Percentiles rank a stretch among this genome's conserved stretches.
Evolutionary conservation across 2,329 filamentous ascomycete genomes (phyloP).

Genomic region (Cladosporium sp.): DNA sequence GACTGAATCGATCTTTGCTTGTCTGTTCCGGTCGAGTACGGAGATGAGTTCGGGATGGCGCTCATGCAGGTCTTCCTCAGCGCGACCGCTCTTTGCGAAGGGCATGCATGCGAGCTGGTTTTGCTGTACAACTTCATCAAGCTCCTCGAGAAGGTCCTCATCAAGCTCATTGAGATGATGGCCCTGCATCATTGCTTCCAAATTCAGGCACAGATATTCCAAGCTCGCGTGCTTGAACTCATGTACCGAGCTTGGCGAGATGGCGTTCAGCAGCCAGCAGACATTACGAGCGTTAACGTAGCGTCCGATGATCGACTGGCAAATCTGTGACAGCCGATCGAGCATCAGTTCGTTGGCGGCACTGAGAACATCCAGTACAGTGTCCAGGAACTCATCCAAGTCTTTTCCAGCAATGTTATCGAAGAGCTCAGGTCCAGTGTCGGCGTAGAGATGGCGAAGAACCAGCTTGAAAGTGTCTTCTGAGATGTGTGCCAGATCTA

Average conservation of each 20-base stretch:
- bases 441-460: slow-evolving; percentile 75
- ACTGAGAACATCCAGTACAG: slow-evolving; percentile 85
- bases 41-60: slow-evolving; percentile 58
- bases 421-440: slow-evolving; percentile 75
- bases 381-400: slow-evolving; percentile 78
- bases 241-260: slow-evolving; percentile 75
- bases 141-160: slow-evolving; percentile 67
- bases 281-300: slow-evolving; percentile 86
- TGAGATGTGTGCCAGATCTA: slow-evolving; percentile 80
- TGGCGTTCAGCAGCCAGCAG: slow-evolving; percentile 75
- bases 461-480: slow-evolving; percentile 71
- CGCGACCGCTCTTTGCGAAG: slow-evolving; percentile 69
- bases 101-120: slow-evolving; percentile 78
- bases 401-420: slow-evolving; percentile 65
- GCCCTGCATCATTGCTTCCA: slow-evolving; percentile 90
- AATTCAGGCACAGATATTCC: slow-evolving; percentile 85
- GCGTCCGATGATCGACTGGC: slow-evolving; percentile 74
- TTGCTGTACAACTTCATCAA: slow-evolving; percentile 73
- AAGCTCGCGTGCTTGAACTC: slow-evolving; percentile 84
- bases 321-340: slow-evolving; percentile 81
- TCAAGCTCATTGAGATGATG: slow-evolving; percentile 79
- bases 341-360: slow-evolving; percentile 95
- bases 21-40: slow-evolving; percentile 64
- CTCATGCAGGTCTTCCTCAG: slow-evolving; percentile 62
- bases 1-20: slow-evolving; percentile 70